These are phyloP conservation scores for Ustilago lituana DNA, from an alignment of 1,284 basidiomycete genomes.

Conservation along the genomic window DNA sequence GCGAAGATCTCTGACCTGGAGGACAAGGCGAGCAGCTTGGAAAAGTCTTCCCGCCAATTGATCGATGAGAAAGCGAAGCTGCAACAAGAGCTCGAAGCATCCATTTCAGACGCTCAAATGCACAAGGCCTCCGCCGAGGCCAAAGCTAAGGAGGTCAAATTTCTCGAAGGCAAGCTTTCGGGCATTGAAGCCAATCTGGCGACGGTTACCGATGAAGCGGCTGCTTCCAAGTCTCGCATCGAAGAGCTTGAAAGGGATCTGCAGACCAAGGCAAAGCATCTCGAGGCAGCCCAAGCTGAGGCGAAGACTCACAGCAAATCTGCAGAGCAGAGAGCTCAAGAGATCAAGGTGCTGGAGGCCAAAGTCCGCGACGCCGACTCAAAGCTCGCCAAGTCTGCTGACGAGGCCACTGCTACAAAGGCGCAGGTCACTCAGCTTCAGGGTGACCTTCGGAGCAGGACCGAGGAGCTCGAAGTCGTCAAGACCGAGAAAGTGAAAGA, in stretches of 20 bases:
- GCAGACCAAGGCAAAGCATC: slow-evolving; percentile 17
- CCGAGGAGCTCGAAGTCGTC: not conserved
- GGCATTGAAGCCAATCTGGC: slow-evolving; percentile 12
- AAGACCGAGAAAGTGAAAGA: slow-evolving; percentile 2
- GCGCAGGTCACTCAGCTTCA: slow-evolving; percentile 7
- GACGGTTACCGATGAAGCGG: slow-evolving; percentile 15
- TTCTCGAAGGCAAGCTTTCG: slow-evolving; percentile 16
- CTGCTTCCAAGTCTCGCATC: slow-evolving; percentile 13
- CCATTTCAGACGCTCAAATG: slow-evolving; percentile 5
- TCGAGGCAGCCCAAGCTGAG: slow-evolving; percentile 14
- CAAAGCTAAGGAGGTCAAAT: slow-evolving; percentile 18
- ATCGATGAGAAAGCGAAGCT: slow-evolving; percentile 8
- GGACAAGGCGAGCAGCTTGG: slow-evolving; percentile 14
- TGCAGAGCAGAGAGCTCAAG: slow-evolving; percentile 13
- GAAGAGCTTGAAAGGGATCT: slow-evolving; percentile 22
- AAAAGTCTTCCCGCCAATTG: slow-evolving; percentile 9
- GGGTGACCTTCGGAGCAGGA: not conserved
- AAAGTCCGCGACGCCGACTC: slow-evolving; percentile 13
- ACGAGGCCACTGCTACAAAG: slow-evolving; percentile 10
- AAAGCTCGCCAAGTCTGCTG: slow-evolving; percentile 9
- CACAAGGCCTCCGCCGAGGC: slow-evolving; percentile 16
- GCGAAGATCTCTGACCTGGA: slow-evolving; percentile 12
- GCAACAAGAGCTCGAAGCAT: slow-evolving; percentile 19
- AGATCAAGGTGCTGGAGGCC: slow-evolving; percentile 23
- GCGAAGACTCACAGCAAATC: slow-evolving; percentile 15